Base-by-base conservation (phyloP, 2,329 filamentous ascomycete species). In the Knufia fluminis region DNA sequence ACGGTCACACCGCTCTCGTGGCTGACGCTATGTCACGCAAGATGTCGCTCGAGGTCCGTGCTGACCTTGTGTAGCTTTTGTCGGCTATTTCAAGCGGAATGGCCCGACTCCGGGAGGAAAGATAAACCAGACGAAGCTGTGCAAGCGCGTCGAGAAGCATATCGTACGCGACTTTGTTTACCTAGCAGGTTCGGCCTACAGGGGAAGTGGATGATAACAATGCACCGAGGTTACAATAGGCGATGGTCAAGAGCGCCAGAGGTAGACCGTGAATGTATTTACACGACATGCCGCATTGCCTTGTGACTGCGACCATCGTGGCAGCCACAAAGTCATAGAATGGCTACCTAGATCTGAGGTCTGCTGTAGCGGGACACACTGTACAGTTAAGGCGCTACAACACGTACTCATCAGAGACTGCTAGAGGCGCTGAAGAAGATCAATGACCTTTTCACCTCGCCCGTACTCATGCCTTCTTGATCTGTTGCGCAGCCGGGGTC, bases 381-480 rank as follows among this genome's bases (percentile, higher is more conserved):
- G n/a, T n/a, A n/a, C n/a, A n/a, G n/a, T n/a, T n/a, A n/a, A n/a
- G n/a, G n/a, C n/a, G n/a, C n/a, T n/a, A n/a, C n/a, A n/a, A n/a
- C n/a, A n/a, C n/a, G n/a, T n/a, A n/a, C n/a, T n/a, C n/a, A n/a
- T n/a, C n/a, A n/a, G n/a, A n/a, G n/a, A n/a, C n/a, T n/a, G n/a
- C n/a, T n/a, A n/a, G n/a, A n/a, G n/a, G n/a, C n/a, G n/a, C n/a
- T n/a, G n/a, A n/a, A n/a, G n/a, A n/a, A n/a, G n/a, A n/a, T n/a
- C n/a, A n/a, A n/a, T n/a, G n/a, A n/a, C n/a, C n/a, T n/a, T n/a
- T n/a, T n/a, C n/a, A n/a, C n/a, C n/a, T n/a, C n/a, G n/a, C n/a
- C n/a, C n/a, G 6, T 6, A 28, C 4, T 44, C 44, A 44, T n/a
- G 49, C 32, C 23, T 38, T 32, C 45, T 53, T 26, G 20, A 35